These are phyloP conservation scores for Calonectria henricotiae DNA, from an alignment of 2,329 filamentous ascomycete species.

Conservation along the genomic window DNA sequence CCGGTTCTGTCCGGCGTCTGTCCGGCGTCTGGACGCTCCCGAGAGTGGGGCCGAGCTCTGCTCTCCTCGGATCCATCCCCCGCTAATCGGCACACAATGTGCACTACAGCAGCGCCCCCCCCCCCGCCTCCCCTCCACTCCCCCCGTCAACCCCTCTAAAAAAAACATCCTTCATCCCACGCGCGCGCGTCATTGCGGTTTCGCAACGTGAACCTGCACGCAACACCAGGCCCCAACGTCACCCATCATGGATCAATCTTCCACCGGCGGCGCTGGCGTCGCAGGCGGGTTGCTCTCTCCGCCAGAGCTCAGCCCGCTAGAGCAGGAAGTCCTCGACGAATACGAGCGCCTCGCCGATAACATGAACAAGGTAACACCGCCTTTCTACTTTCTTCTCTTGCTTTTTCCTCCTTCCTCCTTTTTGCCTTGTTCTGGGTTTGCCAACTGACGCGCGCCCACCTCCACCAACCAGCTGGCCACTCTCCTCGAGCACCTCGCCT, in stretches of 20 bases:
- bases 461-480: conserved; percentile 68
- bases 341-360: conserved; percentile 91
- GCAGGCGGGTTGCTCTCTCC: conserved; percentile 58
- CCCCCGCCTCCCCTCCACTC: no score
- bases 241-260: conserved; percentile 46
- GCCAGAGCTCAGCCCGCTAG: conserved; percentile 81
- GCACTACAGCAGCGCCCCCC: background rate
- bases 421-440: background rate
- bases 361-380: conserved; percentile 81
- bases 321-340: conserved; percentile 96
- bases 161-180: conserved; percentile 7
- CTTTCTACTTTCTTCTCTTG: background rate
- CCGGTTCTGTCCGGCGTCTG: no score
- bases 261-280: conserved; percentile 37
- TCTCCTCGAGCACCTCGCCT: conserved; percentile 76
- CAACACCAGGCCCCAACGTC: background rate
- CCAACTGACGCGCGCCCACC: conserved; percentile 23
- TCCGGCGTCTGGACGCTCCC: no score
- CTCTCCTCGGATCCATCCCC: background rate
- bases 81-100: background rate
- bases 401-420: background rate
- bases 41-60: conserved; percentile 18
- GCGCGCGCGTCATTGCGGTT: conserved; percentile 18
- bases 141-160: conserved; percentile 32
- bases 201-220: conserved; percentile 4